Conservation (phyloP, 768 basidiomycete species). For the Rhodocollybia butyracea region DNA sequence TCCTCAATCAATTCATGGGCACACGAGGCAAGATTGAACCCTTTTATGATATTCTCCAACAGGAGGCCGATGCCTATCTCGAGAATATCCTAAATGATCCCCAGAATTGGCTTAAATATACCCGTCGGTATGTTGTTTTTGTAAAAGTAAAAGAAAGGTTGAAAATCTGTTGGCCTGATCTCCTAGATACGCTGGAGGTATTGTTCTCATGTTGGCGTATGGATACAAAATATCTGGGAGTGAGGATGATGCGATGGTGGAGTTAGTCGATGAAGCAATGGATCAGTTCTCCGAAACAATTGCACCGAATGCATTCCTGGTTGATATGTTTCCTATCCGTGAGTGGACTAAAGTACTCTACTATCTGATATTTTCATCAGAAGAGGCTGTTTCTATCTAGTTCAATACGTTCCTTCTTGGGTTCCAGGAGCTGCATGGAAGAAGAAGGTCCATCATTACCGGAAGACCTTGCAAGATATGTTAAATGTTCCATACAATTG, state of each 20-base stretch:
- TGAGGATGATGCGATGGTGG: background rate
- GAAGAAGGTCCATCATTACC: slow-evolving; percentile 36
- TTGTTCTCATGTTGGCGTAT: background rate
- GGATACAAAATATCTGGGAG: background rate
- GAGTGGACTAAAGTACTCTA: too few species aligned
- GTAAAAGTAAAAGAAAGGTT: too few species aligned
- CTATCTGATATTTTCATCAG: too few species aligned
- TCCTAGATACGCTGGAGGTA: background rate
- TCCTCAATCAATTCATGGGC: background rate
- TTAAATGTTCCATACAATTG: slow-evolving; percentile 31
- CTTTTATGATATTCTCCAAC: background rate
- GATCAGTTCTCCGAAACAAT: background rate
- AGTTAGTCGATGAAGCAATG: background rate
- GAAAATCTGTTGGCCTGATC: background rate
- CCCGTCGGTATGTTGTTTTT: background rate
- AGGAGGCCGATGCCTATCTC: background rate
- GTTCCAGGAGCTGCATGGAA: slow-evolving; percentile 34
- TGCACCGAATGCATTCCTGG: background rate
- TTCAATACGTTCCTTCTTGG: slow-evolving; percentile 28
- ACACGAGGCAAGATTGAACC: background rate
- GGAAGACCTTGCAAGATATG: slow-evolving; percentile 26
- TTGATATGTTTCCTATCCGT: too few species aligned
- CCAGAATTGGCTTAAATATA: background rate
- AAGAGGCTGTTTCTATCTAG: too few species aligned
- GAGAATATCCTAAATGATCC: background rate